A percentile compares a stretch with the other conserved stretches of the same genome.
Evolutionary conservation across 108 stramenopile genomes (phyloP).

Genomic region (Skeletonema grethae): DNA sequence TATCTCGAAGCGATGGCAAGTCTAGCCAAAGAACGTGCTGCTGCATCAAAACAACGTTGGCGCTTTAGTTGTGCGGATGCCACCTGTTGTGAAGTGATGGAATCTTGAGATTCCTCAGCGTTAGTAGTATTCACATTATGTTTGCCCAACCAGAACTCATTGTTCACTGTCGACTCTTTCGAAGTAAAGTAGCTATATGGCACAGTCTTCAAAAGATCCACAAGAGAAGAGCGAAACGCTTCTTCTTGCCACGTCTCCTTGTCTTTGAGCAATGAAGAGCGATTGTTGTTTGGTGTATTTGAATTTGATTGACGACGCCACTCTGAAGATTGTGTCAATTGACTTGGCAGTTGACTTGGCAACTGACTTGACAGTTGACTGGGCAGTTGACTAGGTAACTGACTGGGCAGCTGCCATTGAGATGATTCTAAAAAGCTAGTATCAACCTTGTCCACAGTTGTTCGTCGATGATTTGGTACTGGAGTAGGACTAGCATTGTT

Average conservation of each 20-base stretch:
- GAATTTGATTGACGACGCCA: constrained; percentile 11
- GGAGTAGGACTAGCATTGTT: constrained; percentile 1
- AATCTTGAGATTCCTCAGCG: constrained; percentile 15
- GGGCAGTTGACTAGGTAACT: not conserved
- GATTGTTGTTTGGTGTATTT: constrained; percentile 16
- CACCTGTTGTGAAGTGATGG: constrained; percentile 27
- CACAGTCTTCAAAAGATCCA: constrained; percentile 28
- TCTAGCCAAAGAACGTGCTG: constrained; percentile 39
- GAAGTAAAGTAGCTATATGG: constrained; percentile 13
- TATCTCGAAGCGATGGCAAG: constrained; percentile 39
- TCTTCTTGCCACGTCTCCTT: constrained; percentile 38
- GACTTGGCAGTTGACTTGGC: not conserved
- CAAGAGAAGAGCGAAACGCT: constrained; percentile 33
- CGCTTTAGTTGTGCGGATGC: constrained; percentile 33
- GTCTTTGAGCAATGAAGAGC: not conserved
- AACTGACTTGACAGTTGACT: not conserved
- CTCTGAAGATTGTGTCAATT: not conserved
- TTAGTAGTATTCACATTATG: not conserved
- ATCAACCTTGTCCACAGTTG: not conserved
- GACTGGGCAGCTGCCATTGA: constrained; percentile 4
- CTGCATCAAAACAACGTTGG: constrained; percentile 38
- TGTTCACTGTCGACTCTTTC: not conserved
- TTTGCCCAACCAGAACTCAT: not conserved
- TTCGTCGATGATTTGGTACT: constrained; percentile 2
- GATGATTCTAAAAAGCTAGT: constrained; percentile 5